These are phyloP conservation scores for Cylindrotheca closterium DNA, from an alignment of 108 stramenopile species.

Conservation along the genomic window DNA sequence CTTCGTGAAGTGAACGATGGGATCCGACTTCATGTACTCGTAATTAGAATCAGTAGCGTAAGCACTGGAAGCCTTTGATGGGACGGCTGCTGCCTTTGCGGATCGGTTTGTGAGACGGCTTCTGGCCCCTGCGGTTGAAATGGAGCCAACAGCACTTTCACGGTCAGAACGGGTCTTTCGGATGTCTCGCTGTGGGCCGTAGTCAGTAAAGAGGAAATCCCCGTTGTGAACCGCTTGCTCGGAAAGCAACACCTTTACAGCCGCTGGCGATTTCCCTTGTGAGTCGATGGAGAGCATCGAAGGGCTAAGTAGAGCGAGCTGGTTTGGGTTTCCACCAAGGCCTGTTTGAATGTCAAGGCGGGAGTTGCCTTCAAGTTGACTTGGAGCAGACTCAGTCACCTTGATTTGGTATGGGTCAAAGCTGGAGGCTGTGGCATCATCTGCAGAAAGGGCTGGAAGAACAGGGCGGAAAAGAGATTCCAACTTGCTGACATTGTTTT, in stretches of 20 bases:
- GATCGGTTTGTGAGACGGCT: conserved; percentile 31
- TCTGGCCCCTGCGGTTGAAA: conserved; percentile 33
- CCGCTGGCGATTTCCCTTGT: conserved; percentile 16
- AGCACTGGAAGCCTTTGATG: background rate
- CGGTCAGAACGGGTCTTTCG: background rate
- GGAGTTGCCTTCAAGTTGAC: conserved; percentile 15
- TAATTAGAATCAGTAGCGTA: background rate
- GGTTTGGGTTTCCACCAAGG: background rate
- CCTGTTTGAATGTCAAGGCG: background rate
- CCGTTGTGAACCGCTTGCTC: conserved; percentile 36
- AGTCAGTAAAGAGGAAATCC: conserved; percentile 41
- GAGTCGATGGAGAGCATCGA: conserved; percentile 37
- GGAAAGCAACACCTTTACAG: conserved; percentile 32
- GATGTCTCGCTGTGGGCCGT: conserved; percentile 4
- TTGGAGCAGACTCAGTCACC: conserved; percentile 45
- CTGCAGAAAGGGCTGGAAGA: conserved; percentile 29
- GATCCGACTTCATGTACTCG: conserved; percentile 9
- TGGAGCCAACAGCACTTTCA: conserved; percentile 19
- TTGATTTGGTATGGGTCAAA: conserved; percentile 35
- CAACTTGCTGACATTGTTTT: conserved; percentile 38
- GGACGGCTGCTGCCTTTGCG: conserved; percentile 21
- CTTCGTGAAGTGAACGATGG: conserved; percentile 34
- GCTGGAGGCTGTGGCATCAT: conserved; percentile 26
- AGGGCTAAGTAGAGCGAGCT: conserved; percentile 9
- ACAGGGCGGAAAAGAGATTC: conserved; percentile 40